A percentile compares a stretch with the other conserved stretches of the same genome.
phyloP scores from a whole-genome alignment of 129 eudicot species.

The Escallonia herrerae region DNA sequence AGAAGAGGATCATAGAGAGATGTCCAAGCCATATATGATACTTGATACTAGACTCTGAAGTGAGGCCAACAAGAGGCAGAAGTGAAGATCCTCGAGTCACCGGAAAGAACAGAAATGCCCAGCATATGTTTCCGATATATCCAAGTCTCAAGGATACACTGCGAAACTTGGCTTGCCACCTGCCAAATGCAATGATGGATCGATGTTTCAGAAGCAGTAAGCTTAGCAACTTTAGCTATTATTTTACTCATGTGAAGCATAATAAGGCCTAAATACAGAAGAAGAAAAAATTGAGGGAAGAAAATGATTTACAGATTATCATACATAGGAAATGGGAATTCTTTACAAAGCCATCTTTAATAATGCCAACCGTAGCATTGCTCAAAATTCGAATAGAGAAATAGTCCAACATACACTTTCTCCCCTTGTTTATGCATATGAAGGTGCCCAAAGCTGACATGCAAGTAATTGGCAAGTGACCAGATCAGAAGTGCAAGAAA shows the following conservation, averaged over 20 bases:
- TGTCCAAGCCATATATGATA: slow-evolving; percentile 90
- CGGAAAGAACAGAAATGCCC: slow-evolving; percentile 70
- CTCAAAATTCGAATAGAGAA: neutral
- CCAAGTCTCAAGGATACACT: slow-evolving; percentile 62
- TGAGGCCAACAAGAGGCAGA: slow-evolving; percentile 62
- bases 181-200: slow-evolving; percentile 4
- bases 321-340: too few species aligned
- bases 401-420: slow-evolving; percentile 26
- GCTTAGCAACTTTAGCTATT: too few species aligned
- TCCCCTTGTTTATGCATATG: slow-evolving; percentile 29
- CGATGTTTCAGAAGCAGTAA: too few species aligned
- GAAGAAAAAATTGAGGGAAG: too few species aligned
- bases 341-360: too few species aligned
- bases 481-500: slow-evolving; percentile 48
- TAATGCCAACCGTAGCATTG: neutral
- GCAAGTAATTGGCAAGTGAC: slow-evolving; percentile 54
- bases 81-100: slow-evolving; percentile 79
- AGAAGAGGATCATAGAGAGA: slow-evolving; percentile 43
- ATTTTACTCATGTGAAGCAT: too few species aligned
- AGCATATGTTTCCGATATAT: slow-evolving; percentile 52
- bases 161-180: slow-evolving; percentile 61
- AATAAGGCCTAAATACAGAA: too few species aligned
- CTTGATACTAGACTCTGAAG: slow-evolving; percentile 73
- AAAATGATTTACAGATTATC: too few species aligned
- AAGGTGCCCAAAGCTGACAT: slow-evolving; percentile 47